Evolutionary conservation across 192 early-diverging fungal genomes (phyloP).

Genomic region (Rhizophlyctis rosea): DNA sequence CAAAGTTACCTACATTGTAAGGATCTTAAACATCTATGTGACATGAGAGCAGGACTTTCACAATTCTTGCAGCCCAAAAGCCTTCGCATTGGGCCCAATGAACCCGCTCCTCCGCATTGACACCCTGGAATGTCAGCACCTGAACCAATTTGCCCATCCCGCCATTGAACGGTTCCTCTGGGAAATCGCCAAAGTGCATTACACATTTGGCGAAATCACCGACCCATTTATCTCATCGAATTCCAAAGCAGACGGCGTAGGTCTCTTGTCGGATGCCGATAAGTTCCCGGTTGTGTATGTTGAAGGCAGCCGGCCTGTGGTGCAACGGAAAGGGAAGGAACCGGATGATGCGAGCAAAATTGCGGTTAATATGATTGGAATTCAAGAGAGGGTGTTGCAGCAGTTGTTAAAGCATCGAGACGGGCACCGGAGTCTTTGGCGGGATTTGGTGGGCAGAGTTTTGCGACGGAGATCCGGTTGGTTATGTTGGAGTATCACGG

Average conservation of each 20-base stretch:
- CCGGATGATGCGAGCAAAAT: constrained; percentile 1
- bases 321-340: constrained; percentile 1
- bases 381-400: neutral
- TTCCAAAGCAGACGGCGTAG: constrained; percentile 1
- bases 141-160: constrained; percentile 3
- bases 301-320: constrained; percentile 6
- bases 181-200: constrained; percentile 1
- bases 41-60: too few species aligned
- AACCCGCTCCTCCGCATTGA: neutral
- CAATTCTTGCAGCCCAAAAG: too few species aligned
- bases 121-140: constrained; percentile 1
- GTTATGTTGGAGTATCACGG: neutral
- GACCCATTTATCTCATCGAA: neutral
- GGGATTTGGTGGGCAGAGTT: neutral
- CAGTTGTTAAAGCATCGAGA: neutral
- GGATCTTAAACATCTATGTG: too few species aligned
- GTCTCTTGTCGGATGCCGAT: neutral
- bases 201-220: constrained; percentile 4
- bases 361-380: neutral
- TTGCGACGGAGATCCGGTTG: neutral
- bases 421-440: constrained; percentile 1
- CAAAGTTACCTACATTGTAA: neutral
- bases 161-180: neutral
- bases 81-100: neutral
- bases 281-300: constrained; percentile 6